Evolutionary conservation across 2,329 filamentous ascomycete species (phyloP).

Genomic region (Fusarium ramigenum): DNA sequence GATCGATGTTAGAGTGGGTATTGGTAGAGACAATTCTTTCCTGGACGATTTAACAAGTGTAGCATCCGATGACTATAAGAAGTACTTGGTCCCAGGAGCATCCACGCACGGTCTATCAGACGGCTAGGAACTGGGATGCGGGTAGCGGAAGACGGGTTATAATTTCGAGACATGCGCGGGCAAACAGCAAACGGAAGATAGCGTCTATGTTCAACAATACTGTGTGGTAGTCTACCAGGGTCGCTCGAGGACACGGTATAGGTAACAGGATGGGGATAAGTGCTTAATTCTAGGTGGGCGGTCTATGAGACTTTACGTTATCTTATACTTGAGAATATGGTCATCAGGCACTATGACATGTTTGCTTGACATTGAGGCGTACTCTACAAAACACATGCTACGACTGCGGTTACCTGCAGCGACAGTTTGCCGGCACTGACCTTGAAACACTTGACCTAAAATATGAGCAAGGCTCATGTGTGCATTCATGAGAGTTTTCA

Average conservation of each 20-base stretch:
- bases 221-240: neutral
- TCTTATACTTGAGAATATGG: neutral
- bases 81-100: neutral
- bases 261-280: neutral
- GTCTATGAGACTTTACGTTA: neutral
- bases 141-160: constrained; percentile 31
- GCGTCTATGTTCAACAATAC: neutral
- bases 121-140: constrained; percentile 25
- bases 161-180: constrained; percentile 23
- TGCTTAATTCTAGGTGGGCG: neutral
- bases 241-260: neutral
- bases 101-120: neutral
- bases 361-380: constrained; percentile 4
- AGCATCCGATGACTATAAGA: constrained; percentile 6
- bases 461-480: neutral
- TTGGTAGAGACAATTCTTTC: neutral
- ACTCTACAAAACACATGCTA: constrained; percentile 7
- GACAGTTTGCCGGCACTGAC: constrained; percentile 25
- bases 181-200: constrained; percentile 26
- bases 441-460: neutral
- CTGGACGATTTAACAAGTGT: neutral
- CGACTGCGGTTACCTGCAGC: constrained; percentile 33
- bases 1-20: neutral
- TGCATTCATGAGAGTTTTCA: constrained; percentile 5
- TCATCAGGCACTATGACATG: neutral